phyloP scores from a whole-genome alignment of 2,329 filamentous ascomycete species.

The Ophiostoma pallidulum region DNA sequence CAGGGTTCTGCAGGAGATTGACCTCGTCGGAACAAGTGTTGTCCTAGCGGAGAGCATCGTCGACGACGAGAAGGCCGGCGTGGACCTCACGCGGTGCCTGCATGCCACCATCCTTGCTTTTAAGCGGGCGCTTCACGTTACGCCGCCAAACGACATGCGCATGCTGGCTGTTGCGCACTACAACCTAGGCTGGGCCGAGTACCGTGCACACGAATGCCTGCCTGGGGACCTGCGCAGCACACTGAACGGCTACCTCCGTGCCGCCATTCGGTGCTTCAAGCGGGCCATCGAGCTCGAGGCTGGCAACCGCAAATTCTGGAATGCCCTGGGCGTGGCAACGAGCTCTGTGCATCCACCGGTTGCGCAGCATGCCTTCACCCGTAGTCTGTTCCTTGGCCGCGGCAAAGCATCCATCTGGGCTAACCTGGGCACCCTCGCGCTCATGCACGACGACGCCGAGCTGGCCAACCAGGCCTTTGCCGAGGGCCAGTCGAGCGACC shows the following conservation, averaged over 20 bases:
- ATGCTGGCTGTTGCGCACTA: conserved; percentile 95
- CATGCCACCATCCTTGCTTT: conserved; percentile 72
- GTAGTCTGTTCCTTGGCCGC: conserved; percentile 89
- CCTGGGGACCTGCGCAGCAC: conserved; percentile 44
- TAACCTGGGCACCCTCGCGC: conserved; percentile 77
- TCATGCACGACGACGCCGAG: conserved; percentile 72
- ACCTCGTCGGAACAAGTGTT: conserved; percentile 46
- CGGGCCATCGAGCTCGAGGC: conserved; percentile 90
- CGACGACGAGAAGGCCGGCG: conserved; percentile 37
- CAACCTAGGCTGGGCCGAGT: conserved; percentile 91
- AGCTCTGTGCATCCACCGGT: conserved; percentile 77
- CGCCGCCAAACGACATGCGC: conserved; percentile 62
- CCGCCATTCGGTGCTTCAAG: conserved; percentile 86
- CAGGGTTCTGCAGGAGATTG: conserved; percentile 56
- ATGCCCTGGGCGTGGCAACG: conserved; percentile 84
- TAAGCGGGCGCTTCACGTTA: conserved; percentile 74
- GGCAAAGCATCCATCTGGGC: conserved; percentile 78
- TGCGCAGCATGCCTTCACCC: conserved; percentile 84
- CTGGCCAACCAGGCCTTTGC: conserved; percentile 89
- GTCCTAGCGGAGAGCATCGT: conserved; percentile 36
- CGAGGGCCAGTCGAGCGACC: conserved; percentile 84
- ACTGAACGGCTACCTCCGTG: conserved; percentile 61
- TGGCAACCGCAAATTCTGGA: conserved; percentile 95
- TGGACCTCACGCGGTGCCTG: conserved; percentile 50
- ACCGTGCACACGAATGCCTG: conserved; percentile 65